These are phyloP conservation scores for Cairneyella variabilis DNA, from an alignment of 495 filamentous ascomycete species.

Conservation along the genomic window DNA sequence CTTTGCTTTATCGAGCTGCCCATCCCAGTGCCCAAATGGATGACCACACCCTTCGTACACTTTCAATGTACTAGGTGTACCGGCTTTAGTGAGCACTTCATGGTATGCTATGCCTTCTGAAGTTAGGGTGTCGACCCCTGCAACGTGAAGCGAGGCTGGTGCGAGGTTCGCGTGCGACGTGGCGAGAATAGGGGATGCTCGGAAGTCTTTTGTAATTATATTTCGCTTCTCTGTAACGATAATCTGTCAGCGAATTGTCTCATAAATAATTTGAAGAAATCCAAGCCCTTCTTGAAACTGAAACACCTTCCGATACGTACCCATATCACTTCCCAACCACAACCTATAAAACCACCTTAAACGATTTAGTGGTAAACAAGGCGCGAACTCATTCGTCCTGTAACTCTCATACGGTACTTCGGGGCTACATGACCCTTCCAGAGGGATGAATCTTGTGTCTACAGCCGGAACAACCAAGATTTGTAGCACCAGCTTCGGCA, in stretches of 20 bases:
- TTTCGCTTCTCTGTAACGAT: slow-evolving; percentile 12
- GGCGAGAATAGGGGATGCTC: slow-evolving; percentile 34
- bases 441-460: slow-evolving; percentile 37
- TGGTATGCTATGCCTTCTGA: slow-evolving; percentile 35
- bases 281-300: too few relatives aligned
- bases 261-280: too few relatives aligned
- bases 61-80: slow-evolving; percentile 31
- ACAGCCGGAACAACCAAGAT: slow-evolving; percentile 48
- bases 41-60: slow-evolving; percentile 35
- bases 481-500: slow-evolving; percentile 41
- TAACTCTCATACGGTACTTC: slow-evolving; percentile 34
- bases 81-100: slow-evolving; percentile 29
- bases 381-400: slow-evolving; percentile 32
- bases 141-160: slow-evolving; percentile 30
- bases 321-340: slow-evolving; percentile 31
- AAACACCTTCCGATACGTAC: too few relatives aligned
- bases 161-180: slow-evolving; percentile 31
- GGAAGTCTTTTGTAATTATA: slow-evolving; percentile 27
- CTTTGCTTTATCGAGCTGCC: slow-evolving; percentile 26
- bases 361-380: slow-evolving; percentile 33
- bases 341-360: slow-evolving; percentile 37
- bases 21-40: slow-evolving; percentile 36
- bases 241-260: not conserved
- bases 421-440: slow-evolving; percentile 32
- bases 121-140: slow-evolving; percentile 32